Percentiles rank a stretch among this genome's conserved stretches.
Evolutionary conservation across 805 yeast species (phyloP).

Genomic region (Barnettozyma vustinii): DNA sequence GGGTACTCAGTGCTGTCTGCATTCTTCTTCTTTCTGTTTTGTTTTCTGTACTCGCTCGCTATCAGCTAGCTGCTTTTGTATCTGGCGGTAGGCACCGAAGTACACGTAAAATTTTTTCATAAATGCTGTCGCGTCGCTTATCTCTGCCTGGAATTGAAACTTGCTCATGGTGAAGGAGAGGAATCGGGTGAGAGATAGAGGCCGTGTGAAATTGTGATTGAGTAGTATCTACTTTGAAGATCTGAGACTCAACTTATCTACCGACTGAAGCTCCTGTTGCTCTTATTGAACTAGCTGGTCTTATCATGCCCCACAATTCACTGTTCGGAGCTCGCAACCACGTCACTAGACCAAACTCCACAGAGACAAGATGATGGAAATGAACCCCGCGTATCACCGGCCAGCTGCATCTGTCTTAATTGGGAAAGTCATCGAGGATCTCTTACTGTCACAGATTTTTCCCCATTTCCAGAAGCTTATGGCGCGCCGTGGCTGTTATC

Average conservation of each 20-base stretch:
- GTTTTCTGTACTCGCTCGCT: background rate
- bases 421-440: background rate
- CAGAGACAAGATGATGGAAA: background rate
- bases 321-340: background rate
- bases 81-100: too few species aligned
- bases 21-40: background rate
- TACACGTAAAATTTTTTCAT: too few species aligned
- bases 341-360: background rate
- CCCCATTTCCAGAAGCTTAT: background rate
- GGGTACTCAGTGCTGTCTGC: too few species aligned
- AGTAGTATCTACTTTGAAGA: background rate
- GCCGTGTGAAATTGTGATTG: background rate
- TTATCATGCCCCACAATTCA: background rate
- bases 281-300: background rate
- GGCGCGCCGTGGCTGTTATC: background rate
- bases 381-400: background rate
- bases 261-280: background rate
- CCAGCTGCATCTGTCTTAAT: background rate
- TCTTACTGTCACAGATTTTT: background rate
- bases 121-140: background rate
- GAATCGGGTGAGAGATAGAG: background rate
- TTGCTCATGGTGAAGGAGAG: background rate
- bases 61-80: too few species aligned
- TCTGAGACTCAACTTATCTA: background rate
- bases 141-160: background rate